Evolutionary conservation across 75 land plant species (phyloP), one percentile per base, ranked within the genome.

Genomic region (Isoetes taiwanensis): DNA sequence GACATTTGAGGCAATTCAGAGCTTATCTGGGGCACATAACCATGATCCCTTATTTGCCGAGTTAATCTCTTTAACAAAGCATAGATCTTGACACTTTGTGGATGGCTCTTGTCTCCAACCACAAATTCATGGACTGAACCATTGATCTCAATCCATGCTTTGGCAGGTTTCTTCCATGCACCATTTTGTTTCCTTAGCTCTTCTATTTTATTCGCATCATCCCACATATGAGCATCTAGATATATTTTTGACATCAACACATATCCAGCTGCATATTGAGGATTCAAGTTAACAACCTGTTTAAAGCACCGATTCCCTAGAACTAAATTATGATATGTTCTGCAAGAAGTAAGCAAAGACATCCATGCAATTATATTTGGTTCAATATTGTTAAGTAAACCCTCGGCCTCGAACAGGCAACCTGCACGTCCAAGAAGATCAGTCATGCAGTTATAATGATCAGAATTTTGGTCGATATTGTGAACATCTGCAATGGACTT

Each of bases 361-460:
- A 31, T 52, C 55, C 55, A 52, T 2, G 12, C 31, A 2, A 52
- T 19, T 2, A 23, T 23, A 52, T 52, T 23, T 28, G 21, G 27
- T 2, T 28, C 31, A 28, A 52, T 52, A 2, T 28, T 11, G n/a
- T 5, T 28, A 5, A 52, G 23, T 23, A 52, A 3, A 12, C 30
- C 55, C 12, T 14, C 3, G 27, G 55, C 55, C 23, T 52, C 55
- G 3, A 28, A 2, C 3, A 52, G 30, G 23, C 25, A 23, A 6
- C 55, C 55, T 21, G 55, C 21, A 14, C 55, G 55, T 6, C 55
- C 55, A 5, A 52, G 55, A 52, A 52, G 21, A 31, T 52, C 55
- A 52, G 2, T 52, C 2, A 52, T 52, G 55, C 55, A 52, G 25
- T 23, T 52, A 9, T 8, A 52, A 31, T 52, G 55, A 8, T 26